Base-by-base conservation (phyloP, 2,329 filamentous ascomycete genomes). In the Simplicillium sp. region DNA sequence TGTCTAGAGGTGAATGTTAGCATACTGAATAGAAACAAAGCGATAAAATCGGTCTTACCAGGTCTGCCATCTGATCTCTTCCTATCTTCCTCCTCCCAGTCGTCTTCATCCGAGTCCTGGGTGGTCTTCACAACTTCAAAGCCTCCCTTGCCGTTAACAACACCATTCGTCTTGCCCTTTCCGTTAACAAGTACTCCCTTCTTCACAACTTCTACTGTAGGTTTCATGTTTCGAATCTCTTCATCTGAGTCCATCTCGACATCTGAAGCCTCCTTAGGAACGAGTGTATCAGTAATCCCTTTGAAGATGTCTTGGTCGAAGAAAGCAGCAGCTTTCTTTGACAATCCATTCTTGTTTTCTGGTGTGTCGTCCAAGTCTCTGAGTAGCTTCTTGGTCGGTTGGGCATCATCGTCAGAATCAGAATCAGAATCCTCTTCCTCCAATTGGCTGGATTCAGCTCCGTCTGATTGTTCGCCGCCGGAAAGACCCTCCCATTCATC, bases 251-350 rank as follows among this genome's bases (percentile, higher is more conserved):
- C 62, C 20, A 25, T 25, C 20, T 25, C 20, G 20, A 25, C 20
- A 9, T 25, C 20, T 25, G 5, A 5, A 25, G 5, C 20, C 9
- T 25, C 0, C 54, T 47, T 13, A 48, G 51, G 7, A 73, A 67
- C 18, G 76, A 82, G 65, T 15, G 83, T 60, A 0, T 77, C 84
- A 16, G 79, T 77, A 40, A 97, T 80, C 32, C 80, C 86, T 50
- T 89, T 81, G 69, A 98, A 98, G 33, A 98, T 83, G 50, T 96
- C 89, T 57, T 96, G 90, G 52, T 85, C 84, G 60, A 98, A 98
- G 66, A 98, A 98, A 45, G 83, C 75, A 9, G 82, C 77, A 8
- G 92, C 92, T 47, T 87, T 78, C 59, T 82, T 89, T 3, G 88
- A 94, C n/a, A 97, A 69, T 3, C 57, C 37, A 20, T 67, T 68